Evolutionary conservation across 768 basidiomycete species (phyloP).

Genomic region (Pisolithus tinctorius): DNA sequence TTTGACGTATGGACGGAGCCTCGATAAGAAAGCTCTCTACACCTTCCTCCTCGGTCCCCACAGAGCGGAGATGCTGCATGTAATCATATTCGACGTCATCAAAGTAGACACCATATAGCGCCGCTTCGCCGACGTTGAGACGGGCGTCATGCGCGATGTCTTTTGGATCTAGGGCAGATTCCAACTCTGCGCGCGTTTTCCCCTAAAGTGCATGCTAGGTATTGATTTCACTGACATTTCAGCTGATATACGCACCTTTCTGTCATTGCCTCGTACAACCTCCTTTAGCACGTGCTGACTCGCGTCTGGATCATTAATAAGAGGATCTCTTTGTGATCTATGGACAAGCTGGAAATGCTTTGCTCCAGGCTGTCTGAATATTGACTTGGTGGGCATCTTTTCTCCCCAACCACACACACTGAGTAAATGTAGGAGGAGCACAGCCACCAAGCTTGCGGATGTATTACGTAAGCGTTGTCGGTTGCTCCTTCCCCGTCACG

Average conservation of each 20-base stretch:
- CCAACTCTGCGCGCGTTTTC: constrained; percentile 77
- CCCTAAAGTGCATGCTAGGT: constrained; percentile 38
- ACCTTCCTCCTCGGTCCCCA: constrained; percentile 73
- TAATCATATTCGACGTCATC: constrained; percentile 98
- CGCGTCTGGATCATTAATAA: constrained; percentile 89
- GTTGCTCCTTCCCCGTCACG: constrained; percentile 22
- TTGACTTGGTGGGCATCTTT: constrained; percentile 71
- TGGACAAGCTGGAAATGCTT: constrained; percentile 97
- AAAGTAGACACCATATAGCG: constrained; percentile 84
- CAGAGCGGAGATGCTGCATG: constrained; percentile 87
- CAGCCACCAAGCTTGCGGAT: constrained; percentile 2
- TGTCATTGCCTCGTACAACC: constrained; percentile 64
- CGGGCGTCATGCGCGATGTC: constrained; percentile 42
- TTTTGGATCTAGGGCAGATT: constrained; percentile 44
- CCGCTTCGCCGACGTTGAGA: constrained; percentile 76
- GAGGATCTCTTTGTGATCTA: constrained; percentile 90
- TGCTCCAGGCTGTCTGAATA: constrained; percentile 85
- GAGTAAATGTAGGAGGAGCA: not conserved
- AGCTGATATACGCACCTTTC: constrained; percentile 41
- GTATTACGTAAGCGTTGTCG: constrained; percentile 26
- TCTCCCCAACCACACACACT: not conserved
- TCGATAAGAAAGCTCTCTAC: constrained; percentile 78
- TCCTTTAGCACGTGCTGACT: constrained; percentile 85
- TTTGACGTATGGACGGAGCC: constrained; percentile 46
- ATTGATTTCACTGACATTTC: constrained; percentile 18